These are phyloP conservation scores for Sclerotinia glacialis DNA, from an alignment of 2,329 filamentous ascomycete genomes.

Conservation along the genomic window DNA sequence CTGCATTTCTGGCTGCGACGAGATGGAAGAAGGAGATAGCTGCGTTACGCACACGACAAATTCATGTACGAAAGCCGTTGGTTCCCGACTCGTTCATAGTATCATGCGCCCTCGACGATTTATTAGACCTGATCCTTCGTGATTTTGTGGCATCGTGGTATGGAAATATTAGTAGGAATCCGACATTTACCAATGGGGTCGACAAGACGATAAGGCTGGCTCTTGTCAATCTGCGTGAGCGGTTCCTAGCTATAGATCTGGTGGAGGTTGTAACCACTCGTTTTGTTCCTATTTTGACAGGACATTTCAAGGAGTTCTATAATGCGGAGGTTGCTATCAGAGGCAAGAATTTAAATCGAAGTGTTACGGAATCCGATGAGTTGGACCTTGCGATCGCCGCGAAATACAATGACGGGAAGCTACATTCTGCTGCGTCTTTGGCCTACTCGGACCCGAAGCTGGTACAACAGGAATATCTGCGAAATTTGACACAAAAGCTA, in stretches of 20 bases:
- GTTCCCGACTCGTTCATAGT: constrained; percentile 74
- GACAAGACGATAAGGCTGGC: constrained; percentile 75
- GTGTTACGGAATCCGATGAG: constrained; percentile 94
- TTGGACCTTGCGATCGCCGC: constrained; percentile 92
- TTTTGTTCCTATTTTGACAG: constrained; percentile 82
- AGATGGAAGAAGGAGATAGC: constrained; percentile 70
- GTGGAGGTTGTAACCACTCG: constrained; percentile 79
- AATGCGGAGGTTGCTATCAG: constrained; percentile 84
- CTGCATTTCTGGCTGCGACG: constrained; percentile 58
- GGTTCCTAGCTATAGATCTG: constrained; percentile 72
- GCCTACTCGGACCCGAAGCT: constrained; percentile 80
- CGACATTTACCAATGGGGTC: constrained; percentile 80
- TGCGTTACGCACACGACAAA: constrained; percentile 61
- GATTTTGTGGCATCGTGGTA: constrained; percentile 94
- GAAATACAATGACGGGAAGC: constrained; percentile 83
- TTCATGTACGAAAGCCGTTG: constrained; percentile 67
- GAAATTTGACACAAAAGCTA: constrained; percentile 68
- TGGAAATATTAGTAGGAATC: constrained; percentile 74
- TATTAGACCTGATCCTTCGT: constrained; percentile 72
- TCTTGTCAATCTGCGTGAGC: constrained; percentile 67
- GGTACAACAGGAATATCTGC: constrained; percentile 84
- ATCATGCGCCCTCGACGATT: constrained; percentile 73
- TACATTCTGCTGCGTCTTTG: constrained; percentile 82
- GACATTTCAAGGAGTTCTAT: constrained; percentile 86
- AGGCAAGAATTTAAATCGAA: constrained; percentile 82